These are phyloP conservation scores for Aspergillus ochraceoroseus DNA, from an alignment of 2,329 filamentous ascomycete genomes.

Conservation along the genomic window DNA sequence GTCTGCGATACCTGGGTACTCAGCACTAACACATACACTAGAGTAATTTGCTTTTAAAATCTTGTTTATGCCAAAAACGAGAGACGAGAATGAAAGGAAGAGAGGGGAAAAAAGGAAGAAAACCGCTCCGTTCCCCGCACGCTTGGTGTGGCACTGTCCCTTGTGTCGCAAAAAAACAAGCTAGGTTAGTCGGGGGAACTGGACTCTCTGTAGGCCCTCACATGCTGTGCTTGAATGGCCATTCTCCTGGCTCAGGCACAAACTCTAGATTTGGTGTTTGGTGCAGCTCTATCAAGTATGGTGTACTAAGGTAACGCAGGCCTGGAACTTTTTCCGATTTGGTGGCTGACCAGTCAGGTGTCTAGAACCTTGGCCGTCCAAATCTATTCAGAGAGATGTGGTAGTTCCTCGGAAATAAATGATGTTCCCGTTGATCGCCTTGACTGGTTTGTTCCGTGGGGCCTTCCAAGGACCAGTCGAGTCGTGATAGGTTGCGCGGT, in stretches of 20 bases:
- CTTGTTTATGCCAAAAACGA: too few relatives aligned
- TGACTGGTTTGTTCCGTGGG: neutral
- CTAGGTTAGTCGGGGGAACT: too few relatives aligned
- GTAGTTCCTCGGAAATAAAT: too few relatives aligned
- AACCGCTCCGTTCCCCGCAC: constrained; percentile 4
- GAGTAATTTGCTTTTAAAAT: too few relatives aligned
- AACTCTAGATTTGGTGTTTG: constrained; percentile 9
- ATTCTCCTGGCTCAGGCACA: neutral
- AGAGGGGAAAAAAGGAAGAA: too few relatives aligned
- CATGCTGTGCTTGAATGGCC: constrained; percentile 2
- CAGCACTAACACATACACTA: too few relatives aligned
- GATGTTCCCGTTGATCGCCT: neutral
- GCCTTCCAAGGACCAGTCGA: neutral
- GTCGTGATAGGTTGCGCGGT: constrained; percentile 2
- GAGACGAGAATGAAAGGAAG: too few relatives aligned
- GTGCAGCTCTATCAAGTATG: neutral
- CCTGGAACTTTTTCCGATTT: constrained; percentile 1
- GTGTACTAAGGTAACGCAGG: constrained; percentile 7
- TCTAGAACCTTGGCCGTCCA: neutral
- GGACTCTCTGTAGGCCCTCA: constrained; percentile 2
- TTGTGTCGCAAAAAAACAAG: neutral
- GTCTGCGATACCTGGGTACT: too few relatives aligned
- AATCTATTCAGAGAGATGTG: too few relatives aligned
- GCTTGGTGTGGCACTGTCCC: constrained; percentile 1
- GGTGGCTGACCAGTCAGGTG: neutral